Evolutionary conservation across 73 alveolate species (phyloP).

Genomic region (Blepharisma japonicum): DNA sequence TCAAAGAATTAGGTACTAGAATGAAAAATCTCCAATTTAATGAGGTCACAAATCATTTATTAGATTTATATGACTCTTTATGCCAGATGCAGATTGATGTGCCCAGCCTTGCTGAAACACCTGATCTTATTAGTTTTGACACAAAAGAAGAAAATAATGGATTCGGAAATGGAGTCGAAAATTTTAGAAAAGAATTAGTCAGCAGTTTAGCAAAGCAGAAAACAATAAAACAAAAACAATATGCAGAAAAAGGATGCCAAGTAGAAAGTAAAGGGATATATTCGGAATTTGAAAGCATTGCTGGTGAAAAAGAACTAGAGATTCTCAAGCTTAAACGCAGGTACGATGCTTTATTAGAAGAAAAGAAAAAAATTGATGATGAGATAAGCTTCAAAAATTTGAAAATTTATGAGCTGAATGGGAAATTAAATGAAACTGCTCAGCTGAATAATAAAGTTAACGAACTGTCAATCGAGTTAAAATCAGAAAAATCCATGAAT

Average conservation of each 20-base stretch:
- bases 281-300: background rate
- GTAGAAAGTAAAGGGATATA: background rate
- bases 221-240: background rate
- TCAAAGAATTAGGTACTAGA: background rate
- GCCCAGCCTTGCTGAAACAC: background rate
- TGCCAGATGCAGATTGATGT: slow-evolving; percentile 1
- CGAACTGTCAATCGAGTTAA: background rate
- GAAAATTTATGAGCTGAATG: background rate
- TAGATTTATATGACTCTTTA: background rate
- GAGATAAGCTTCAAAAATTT: background rate
- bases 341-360: no score
- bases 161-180: background rate
- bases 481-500: background rate
- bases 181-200: background rate
- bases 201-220: background rate
- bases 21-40: background rate
- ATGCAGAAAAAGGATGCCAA: background rate
- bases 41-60: background rate
- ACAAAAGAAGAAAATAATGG: background rate
- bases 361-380: no score
- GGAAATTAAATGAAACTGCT: background rate
- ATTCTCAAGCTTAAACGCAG: no score
- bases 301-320: background rate
- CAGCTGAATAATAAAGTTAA: background rate
- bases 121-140: background rate